These are phyloP conservation scores for Diplodia corticola DNA, from an alignment of 2,329 filamentous ascomycete genomes.

Conservation along the genomic window DNA sequence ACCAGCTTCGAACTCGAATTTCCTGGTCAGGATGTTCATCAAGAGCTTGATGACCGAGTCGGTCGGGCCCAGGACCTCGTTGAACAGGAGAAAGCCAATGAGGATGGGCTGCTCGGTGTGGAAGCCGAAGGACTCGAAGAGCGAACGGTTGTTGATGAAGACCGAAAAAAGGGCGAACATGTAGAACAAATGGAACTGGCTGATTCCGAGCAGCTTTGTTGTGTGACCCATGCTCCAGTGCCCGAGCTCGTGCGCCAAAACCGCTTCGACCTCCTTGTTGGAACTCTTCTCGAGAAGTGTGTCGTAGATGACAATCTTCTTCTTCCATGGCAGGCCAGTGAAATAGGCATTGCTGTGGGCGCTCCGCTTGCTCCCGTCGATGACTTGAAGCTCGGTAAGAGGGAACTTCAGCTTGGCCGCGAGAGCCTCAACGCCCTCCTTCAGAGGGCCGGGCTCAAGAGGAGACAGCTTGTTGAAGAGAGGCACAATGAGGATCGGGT, in stretches of 20 bases:
- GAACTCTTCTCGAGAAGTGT: constrained; percentile 95
- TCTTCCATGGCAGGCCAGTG: constrained; percentile 98
- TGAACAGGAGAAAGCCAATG: constrained; percentile 96
- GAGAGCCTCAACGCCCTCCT: constrained; percentile 81
- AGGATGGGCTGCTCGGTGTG: constrained; percentile 81
- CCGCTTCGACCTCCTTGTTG: constrained; percentile 87
- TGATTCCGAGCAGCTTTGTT: constrained; percentile 81
- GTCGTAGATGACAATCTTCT: constrained; percentile 99
- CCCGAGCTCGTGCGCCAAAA: constrained; percentile 91
- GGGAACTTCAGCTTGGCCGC: constrained; percentile 86
- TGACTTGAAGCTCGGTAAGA: constrained; percentile 88
- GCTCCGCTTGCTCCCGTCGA: constrained; percentile 85
- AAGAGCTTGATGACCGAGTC: constrained; percentile 92
- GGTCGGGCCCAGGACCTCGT: constrained; percentile 90
- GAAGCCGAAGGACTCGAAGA: constrained; percentile 93
- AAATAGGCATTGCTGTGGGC: constrained; percentile 94
- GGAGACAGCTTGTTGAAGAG: constrained; percentile 98
- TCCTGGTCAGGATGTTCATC: constrained; percentile 93
- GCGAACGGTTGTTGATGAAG: constrained; percentile 91
- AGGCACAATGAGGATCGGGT: constrained; percentile 89
- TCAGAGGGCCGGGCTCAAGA: constrained; percentile 81
- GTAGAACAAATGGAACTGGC: constrained; percentile 87
- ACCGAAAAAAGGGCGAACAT: constrained; percentile 95
- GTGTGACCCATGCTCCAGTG: constrained; percentile 98
- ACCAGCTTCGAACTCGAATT: constrained; percentile 94